Evolutionary conservation across 2,329 filamentous ascomycete species (phyloP), one percentile per base, ranked within the genome.

Genomic region (Botrytis paeoniae): DNA sequence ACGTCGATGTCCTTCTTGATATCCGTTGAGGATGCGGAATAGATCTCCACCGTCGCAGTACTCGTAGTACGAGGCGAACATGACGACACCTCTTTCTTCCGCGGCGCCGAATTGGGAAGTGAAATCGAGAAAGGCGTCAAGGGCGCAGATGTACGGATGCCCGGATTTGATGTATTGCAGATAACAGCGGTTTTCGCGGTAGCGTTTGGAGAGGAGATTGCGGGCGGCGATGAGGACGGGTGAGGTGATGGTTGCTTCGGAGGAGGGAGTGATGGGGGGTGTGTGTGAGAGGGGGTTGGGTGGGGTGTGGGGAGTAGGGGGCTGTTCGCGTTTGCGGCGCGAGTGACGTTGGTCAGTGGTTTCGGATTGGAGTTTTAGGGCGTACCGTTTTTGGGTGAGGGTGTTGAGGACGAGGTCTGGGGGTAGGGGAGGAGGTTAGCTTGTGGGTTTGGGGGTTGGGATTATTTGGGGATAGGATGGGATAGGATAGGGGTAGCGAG

Each of bases 111-210:
- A n/a, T 39, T 22, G 18, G 1, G 51, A n/a, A 1, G 51, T 43
- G 22, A 59, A 63, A 45, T 70, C 69, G 14, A 62, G n/a, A 18
- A 43, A 70, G 14, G 69, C 69, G 25, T 70, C 54, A 0, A 62
- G 32, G 4, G 39, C 51, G 41, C 69, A 70, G n/a, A 70, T 35
- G 16, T 70, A 32, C 5, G 69, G 69, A 29, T 70, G 69, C 1
- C 69, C 69, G 16, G 8, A 20, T 43, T 60, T 60, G 35, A 69
- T 43, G 29, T 69, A 69, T 43, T 37, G 66, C 4, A 69, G 29
- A 57, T 39, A 69, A 6, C 35, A 32, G 18, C 48, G 25, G 10
- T 37, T 59, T 41, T 69, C 66, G 20, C 32, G 48, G 29, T 35
- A 41, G 3, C 66, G 48, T 25, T 60, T 69, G 18, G 48, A 29